Conservation (phyloP, 2,329 filamentous ascomycete genomes). For the Cercospora nicotianae region DNA sequence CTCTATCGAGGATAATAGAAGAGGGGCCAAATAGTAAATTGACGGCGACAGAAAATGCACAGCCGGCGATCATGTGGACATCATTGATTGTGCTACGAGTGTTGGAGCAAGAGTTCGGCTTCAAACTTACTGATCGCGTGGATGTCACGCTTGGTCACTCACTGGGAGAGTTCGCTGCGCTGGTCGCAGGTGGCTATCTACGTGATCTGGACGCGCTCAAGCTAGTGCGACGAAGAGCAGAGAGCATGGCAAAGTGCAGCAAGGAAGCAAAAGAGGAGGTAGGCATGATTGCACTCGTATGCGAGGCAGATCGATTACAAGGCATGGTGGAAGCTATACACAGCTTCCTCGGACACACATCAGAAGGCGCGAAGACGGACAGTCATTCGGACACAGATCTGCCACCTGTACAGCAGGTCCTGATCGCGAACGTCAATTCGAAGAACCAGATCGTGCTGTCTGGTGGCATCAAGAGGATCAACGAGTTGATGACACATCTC, state of each 20-base stretch:
- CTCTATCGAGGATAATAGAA: conserved; percentile 75
- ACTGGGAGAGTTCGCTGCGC: conserved; percentile 86
- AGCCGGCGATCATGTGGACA: conserved; percentile 94
- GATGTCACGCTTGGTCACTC: conserved; percentile 89
- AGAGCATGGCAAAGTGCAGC: conserved; percentile 79
- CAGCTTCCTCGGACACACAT: conserved; percentile 71
- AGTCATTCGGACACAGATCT: conserved; percentile 58
- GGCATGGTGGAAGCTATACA: conserved; percentile 71
- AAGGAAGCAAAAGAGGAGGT: conserved; percentile 69
- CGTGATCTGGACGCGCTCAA: conserved; percentile 73
- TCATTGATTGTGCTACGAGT: conserved; percentile 86
- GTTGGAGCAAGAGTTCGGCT: conserved; percentile 80
- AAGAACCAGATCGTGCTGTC: conserved; percentile 95
- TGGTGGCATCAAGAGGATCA: conserved; percentile 80
- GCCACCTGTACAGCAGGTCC: conserved; percentile 79
- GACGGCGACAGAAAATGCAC: conserved; percentile 81
- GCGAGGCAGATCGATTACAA: conserved; percentile 74
- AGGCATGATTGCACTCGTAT: conserved; percentile 92
- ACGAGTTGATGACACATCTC: conserved; percentile 77
- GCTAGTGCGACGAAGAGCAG: conserved; percentile 74
- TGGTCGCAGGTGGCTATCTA: conserved; percentile 81
- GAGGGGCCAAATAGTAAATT: conserved; percentile 75
- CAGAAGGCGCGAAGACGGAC: conserved; percentile 66
- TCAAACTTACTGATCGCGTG: conserved; percentile 67
- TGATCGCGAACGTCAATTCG: conserved; percentile 91